These are phyloP conservation scores for Colletotrichum sp. DNA, from an alignment of 2,329 filamentous ascomycete species.

Conservation along the genomic window DNA sequence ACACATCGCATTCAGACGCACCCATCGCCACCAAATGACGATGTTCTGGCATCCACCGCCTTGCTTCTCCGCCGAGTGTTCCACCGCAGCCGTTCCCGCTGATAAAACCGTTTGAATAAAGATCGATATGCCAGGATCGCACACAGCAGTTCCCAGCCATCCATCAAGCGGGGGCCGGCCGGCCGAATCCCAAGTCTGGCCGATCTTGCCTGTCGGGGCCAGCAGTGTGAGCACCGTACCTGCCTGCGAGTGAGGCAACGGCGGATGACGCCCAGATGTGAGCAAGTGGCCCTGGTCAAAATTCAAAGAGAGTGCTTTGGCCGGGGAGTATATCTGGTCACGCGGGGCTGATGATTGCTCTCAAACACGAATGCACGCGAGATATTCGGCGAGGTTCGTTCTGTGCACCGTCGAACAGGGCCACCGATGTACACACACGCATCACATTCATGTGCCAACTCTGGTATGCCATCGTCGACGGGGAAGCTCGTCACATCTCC, in stretches of 20 bases:
- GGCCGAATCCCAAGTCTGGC: not conserved
- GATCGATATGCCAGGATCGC: conserved; percentile 4
- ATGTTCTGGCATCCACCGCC: not conserved
- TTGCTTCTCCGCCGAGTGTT: not conserved
- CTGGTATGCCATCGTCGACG: not conserved
- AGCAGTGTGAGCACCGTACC: not conserved
- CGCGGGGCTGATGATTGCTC: not conserved
- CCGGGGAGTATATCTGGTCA: not conserved
- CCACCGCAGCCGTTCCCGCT: conserved; percentile 1
- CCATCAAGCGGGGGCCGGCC: not conserved
- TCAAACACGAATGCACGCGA: not conserved
- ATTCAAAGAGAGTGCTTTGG: not conserved
- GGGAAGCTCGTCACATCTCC: not conserved
- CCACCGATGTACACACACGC: not conserved
- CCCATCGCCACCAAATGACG: not conserved
- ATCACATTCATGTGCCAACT: not conserved
- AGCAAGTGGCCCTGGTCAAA: not conserved
- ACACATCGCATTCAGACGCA: not conserved
- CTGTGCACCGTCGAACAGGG: not conserved
- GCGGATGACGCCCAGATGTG: not conserved
- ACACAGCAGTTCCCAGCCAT: not conserved
- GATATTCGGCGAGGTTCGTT: not conserved
- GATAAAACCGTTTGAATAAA: conserved; percentile 1
- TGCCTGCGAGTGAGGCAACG: not conserved
- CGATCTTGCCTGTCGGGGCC: not conserved